Base-by-base conservation (phyloP, 2,329 filamentous ascomycete species). In the Penicillium sp. region DNA sequence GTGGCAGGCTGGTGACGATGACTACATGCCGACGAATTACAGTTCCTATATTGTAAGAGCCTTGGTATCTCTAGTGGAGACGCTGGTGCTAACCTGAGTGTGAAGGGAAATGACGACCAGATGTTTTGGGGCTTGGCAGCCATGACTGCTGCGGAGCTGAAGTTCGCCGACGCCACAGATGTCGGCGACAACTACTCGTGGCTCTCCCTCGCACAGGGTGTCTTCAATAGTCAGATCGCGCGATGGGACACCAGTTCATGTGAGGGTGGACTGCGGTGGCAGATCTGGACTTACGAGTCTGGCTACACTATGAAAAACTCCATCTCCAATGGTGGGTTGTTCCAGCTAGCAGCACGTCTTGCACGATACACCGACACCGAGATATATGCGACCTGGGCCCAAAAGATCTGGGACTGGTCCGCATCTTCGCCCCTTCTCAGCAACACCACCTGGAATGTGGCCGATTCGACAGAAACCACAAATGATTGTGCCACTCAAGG, bases 281-380 rank as follows among this genome's bases (percentile, higher is more conserved):
- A 95, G 76, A 92, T 96, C 62, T 92, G 87, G 70, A 76, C 82
- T 1, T 83, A 82, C 64, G 93, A 95, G 70, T 85, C 86, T 60
- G 90, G 90, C 6, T 87, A 91, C 70, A 81, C 85, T 66, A 94
- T 95, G 82, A 94, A 92, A 74, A 92, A 93, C 76, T 82, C 86
- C 12, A 85, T 92, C 64, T 86, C 86, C 59, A 94, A 94, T 71
- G 89, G 89, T 40, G 87, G 85, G 15, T 84, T 94, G 69, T 92
- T 95, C 71, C 88, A 92, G 66, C 80, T 95, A 15, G 86, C 88
- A 2, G 89, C 90, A 1, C 86, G 89, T 18, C 80, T 93, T 18
- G 88, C 87, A 26, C 83, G 87, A 43, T 76, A 75, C 53, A 89
- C 87, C 0, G 76, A 76, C 23, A 89, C 90, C 64, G 66, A 76